Evolutionary conservation across 2,329 filamentous ascomycete genomes (phyloP), one percentile per base, ranked within the genome.

Genomic region (Scedosporium apiospermum): DNA sequence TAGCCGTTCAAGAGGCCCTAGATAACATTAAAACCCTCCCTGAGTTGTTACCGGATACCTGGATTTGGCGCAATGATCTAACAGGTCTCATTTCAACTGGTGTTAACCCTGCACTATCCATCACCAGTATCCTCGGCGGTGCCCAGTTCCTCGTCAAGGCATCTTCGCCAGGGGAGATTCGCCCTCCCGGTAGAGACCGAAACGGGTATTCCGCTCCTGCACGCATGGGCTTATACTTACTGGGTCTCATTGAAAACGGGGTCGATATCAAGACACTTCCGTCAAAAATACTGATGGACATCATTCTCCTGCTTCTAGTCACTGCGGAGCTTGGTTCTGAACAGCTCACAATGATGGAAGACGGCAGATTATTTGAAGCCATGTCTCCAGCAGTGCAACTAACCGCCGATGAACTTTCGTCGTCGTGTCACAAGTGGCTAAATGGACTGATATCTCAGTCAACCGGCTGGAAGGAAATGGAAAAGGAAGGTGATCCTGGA

Each of bases 91-190:
- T 70, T 69, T 16, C 72, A 91, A 63, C 73, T 89, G 5, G 71
- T 1, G 81, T 86, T 2, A 83, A 84, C 64, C 78, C 83, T 4
- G 87, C 90, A 0, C 74, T 96, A 3, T 85, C 90, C 0, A 83
- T 96, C 4, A 90, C 88, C 2, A 93, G 87, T 69, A 81, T 81
- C 26, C 77, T 96, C 6, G 86, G 84, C 0, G 91, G 91, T 3
- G 84, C 85, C 0, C 82, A 89, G 5, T 86, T 88, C 66, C 75
- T 96, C 3, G 78, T 88, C 0, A 71, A 76, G 10, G 66, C 68
- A 4, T 62, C 70, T 0, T 62, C 69, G 27, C 66, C 64, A 57
- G 65, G 65, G n/a, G n/a, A 63, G 46, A 18, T 58, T 2, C 63
- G 63, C 69, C 55, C 74, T 26, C 65, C 82, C 16, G 70, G 76